Base-by-base conservation (phyloP, 805 yeast genomes). In the Torulaspora franciscae region DNA sequence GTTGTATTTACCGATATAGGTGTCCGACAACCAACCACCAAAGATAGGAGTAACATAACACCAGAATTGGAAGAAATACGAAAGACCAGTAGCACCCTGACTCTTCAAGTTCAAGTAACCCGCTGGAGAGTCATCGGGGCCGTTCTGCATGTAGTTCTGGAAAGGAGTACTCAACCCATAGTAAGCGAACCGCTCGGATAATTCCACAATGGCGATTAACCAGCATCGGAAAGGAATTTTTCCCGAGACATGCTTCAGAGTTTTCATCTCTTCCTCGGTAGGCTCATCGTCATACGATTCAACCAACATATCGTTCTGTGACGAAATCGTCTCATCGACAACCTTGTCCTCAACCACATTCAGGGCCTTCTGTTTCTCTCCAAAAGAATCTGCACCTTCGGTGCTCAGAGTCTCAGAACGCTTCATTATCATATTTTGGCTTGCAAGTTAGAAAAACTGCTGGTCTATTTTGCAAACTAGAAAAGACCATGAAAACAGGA, bases 61-160 rank as follows among this genome's bases (percentile, higher is more conserved):
- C 85, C 89, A 82, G 62, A 85, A 85, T 60, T 83, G 87, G 73
- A 84, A 80, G 57, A 84, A 79, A 62, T 83, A 79, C 13, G 85
- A 76, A 49, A 85, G 71, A 26, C 85, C 89, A 29, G 85, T 80
- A 24, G 93, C 87, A 51, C 80, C 77, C 47, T 72, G 72, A 46
- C 75, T 69, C 43, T 82, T 80, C 55, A 82, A 70, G 38, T 75
- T 74, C 48, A 85, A 71, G 8, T 81, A 79, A 64, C 88, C 85
- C 26, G 57, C 51, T 29, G 58, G 75, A 54, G 57, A 66, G 62
- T 62, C 73, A 40, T 55, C 55, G 38, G 73, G 70, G 41, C 71
- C 52, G 54, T 77, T 69, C 63, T 82, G 85, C 83, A 85, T 82
- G 65, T 83, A 85, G 68, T 85, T 85, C 68, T 79, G 83, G 68